These are phyloP conservation scores for Polysphondylium violaceum DNA, from an alignment of 78 protist genomes.

Conservation along the genomic window DNA sequence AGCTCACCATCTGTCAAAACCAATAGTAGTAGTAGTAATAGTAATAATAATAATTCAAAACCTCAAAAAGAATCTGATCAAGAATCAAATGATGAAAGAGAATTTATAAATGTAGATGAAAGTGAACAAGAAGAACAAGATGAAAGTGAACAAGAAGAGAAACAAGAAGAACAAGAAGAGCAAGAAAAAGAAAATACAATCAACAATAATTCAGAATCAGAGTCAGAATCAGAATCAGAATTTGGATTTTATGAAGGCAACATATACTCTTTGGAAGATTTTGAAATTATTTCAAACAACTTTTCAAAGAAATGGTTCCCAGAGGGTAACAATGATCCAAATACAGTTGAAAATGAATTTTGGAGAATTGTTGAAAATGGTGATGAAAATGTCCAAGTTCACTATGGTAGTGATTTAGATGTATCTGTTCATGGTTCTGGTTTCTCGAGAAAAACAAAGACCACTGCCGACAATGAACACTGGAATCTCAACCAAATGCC, in stretches of 20 bases:
- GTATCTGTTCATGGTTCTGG: constrained; percentile 81
- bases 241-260: constrained; percentile 39
- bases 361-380: constrained; percentile 84
- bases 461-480: neutral
- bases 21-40: too few relatives aligned
- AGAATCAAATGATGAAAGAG: neutral
- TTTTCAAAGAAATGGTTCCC: constrained; percentile 80
- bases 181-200: neutral
- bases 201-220: neutral
- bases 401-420: constrained; percentile 84
- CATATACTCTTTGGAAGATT: constrained; percentile 17
- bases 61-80: neutral
- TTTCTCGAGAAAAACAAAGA: constrained; percentile 45
- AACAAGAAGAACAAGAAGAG: constrained; percentile 1
- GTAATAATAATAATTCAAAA: too few relatives aligned
- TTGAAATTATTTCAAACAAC: constrained; percentile 39
- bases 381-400: constrained; percentile 84
- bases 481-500: constrained; percentile 80
- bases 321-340: constrained; percentile 42
- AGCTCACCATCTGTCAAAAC: too few relatives aligned
- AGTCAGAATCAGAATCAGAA: constrained; percentile 17
- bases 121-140: constrained; percentile 12
- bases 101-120: neutral
- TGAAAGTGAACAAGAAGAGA: constrained; percentile 6
- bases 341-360: constrained; percentile 75